Percentiles rank a stretch among this genome's conserved stretches.
These are phyloP conservation scores for Aurantiochytrium sp. DNA, from an alignment of 108 stramenopile genomes.

Conservation along the genomic window DNA sequence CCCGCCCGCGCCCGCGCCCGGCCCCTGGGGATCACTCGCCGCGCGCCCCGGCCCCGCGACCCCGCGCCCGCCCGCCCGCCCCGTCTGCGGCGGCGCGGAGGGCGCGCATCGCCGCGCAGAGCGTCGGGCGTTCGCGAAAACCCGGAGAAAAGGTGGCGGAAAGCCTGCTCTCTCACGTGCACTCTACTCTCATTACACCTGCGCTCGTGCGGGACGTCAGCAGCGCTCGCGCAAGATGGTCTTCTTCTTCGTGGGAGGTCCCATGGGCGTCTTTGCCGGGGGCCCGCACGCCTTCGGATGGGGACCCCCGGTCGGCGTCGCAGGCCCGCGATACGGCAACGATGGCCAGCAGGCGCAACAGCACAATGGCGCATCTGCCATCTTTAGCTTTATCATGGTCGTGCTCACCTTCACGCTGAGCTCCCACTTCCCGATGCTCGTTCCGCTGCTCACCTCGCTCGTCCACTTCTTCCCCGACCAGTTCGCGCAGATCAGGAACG, in stretches of 20 bases:
- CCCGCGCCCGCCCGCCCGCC: too few species aligned
- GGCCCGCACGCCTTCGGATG: not conserved
- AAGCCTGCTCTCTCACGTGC: too few species aligned
- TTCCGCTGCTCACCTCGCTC: not conserved
- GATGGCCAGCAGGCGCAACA: not conserved
- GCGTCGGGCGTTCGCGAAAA: too few species aligned
- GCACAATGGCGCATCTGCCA: not conserved
- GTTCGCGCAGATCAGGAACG: not conserved
- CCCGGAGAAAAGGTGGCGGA: too few species aligned
- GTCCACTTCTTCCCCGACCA: not conserved
- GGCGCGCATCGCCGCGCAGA: too few species aligned
- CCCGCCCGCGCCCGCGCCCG: too few species aligned
- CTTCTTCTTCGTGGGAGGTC: not conserved
- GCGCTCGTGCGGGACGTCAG: too few species aligned
- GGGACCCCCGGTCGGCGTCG: too few species aligned
- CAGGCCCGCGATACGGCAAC: not conserved
- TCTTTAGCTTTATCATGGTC: not conserved
- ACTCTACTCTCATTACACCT: too few species aligned
- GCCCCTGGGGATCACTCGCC: too few species aligned
- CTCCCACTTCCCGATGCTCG: not conserved
- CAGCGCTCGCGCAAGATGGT: not conserved
- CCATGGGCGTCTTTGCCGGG: not conserved
- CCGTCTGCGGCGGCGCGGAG: too few species aligned
- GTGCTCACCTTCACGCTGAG: not conserved
- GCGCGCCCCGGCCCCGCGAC: too few species aligned